Evolutionary conservation across 2,329 filamentous ascomycete genomes (phyloP), one percentile per base, ranked within the genome.

Genomic region (Pseudocercospora crystallina): DNA sequence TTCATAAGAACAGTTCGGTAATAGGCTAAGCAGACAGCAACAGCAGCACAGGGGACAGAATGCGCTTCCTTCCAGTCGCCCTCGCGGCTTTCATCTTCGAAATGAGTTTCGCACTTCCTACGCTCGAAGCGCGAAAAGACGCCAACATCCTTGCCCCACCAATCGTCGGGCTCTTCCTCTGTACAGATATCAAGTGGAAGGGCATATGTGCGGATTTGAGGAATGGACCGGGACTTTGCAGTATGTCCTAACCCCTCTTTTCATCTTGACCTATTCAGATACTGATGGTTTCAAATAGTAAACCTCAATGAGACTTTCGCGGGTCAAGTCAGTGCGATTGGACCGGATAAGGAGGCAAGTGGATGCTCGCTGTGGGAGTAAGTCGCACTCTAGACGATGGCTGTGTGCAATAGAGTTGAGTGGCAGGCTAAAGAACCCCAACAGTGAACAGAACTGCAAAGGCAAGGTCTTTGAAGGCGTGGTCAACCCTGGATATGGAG

Each of bases 281-380:
- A 14, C 32, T 39, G n/a, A 42, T 30, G 35, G 29, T 38, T 10
- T 8, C 5, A 9, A 9, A 11, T 15, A 60, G 58, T 57, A 48
- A 57, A 54, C 29, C 52, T 60, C 5, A 31, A 36, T 12, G 20
- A 51, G 12, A 37, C 40, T 26, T 49, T 54, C 9, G 48, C 56
- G 4, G 56, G 53, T 31, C 40, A 53, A 12, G 44, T 58, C 32
- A 53, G 42, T 36, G 48, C 56, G 5, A 39, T 56, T 2, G 56
- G 56, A 13, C 56, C 58, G n/a, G 51, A 57, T 32, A 34, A 38
- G 20, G 46, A 43, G 13, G 49, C 46, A 7, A 56, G 55, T 29
- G 58, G 55, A 5, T 60, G 58, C 34, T 56, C 49, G 2, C 35
- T 60, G 7, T 60, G 43, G 31, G 40, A 48, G 58, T 60, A 38